Conservation (phyloP, 2,329 filamentous ascomycete genomes). For the Trichoderma arundinaceum region DNA sequence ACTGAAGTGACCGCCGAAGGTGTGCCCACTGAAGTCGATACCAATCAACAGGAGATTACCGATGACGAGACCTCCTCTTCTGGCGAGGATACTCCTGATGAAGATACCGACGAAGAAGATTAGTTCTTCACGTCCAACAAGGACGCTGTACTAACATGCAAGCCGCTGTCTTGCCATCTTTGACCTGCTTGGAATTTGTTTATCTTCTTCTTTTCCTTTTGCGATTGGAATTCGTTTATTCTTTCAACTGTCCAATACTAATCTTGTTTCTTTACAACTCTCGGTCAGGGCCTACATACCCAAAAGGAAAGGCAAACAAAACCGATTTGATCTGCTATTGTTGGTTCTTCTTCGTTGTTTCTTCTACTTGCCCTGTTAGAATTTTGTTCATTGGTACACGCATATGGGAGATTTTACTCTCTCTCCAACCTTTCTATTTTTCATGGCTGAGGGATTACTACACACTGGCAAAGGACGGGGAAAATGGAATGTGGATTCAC, state of each 20-base stretch:
- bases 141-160: not conserved
- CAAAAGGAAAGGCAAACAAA: not conserved
- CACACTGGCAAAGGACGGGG: not conserved
- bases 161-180: not conserved
- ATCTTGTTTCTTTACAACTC: not conserved
- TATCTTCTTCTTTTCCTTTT: not conserved
- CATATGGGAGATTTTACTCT: not conserved
- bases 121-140: not conserved
- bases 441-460: not conserved
- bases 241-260: not conserved
- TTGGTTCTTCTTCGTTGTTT: not conserved
- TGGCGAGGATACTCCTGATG: not conserved
- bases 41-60: not conserved
- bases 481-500: not conserved
- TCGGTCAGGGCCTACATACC: not conserved
- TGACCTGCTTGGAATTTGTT: not conserved
- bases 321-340: not conserved
- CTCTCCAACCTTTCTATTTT: not conserved
- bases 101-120: not conserved
- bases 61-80: not conserved
- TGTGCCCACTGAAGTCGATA: not conserved
- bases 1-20: conserved; percentile 1
- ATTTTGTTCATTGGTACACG: not conserved
- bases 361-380: not conserved
- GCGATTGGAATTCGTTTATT: not conserved